phyloP scores from a whole-genome alignment of 2,329 filamentous ascomycete species.

The Fusarium incarnatum region DNA sequence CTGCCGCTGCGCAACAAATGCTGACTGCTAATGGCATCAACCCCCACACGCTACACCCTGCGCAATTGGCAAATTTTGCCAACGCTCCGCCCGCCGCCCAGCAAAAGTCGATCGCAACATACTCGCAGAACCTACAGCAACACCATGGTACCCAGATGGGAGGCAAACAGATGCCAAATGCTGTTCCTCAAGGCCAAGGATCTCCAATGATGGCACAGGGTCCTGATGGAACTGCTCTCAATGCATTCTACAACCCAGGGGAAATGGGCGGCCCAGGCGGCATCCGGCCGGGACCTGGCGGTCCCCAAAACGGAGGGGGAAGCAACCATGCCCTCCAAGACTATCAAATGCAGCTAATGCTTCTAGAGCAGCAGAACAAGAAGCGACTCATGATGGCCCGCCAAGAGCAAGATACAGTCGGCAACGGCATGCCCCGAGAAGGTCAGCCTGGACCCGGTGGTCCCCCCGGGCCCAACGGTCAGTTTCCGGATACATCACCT shows the following conservation, averaged over 20 bases:
- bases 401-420: conserved; percentile 76
- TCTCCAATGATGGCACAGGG: conserved; percentile 85
- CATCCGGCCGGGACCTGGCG: conserved; percentile 68
- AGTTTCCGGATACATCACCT: conserved; percentile 77
- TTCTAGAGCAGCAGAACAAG: conserved; percentile 89
- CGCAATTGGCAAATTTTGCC: conserved; percentile 77
- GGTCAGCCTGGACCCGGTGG: conserved; percentile 66
- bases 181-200: conserved; percentile 78
- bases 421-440: conserved; percentile 59
- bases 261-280: conserved; percentile 68
- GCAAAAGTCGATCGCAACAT: conserved; percentile 87
- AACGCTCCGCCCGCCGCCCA: conserved; percentile 70
- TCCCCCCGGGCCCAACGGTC: conserved; percentile 67
- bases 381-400: conserved; percentile 86
- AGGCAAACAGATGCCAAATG: conserved; percentile 81
- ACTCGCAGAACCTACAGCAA: conserved; percentile 85
- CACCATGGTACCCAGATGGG: conserved; percentile 85
- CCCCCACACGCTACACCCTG: conserved; percentile 75
- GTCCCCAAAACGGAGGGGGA: conserved; percentile 59
- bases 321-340: conserved; percentile 87
- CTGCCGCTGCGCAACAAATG: conserved; percentile 68
- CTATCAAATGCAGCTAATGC: conserved; percentile 90
- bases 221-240: conserved; percentile 70
- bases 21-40: conserved; percentile 79
- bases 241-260: conserved; percentile 71